phyloP scores from a whole-genome alignment of 1,284 basidiomycete species.

The Amylostereum areolatum region DNA sequence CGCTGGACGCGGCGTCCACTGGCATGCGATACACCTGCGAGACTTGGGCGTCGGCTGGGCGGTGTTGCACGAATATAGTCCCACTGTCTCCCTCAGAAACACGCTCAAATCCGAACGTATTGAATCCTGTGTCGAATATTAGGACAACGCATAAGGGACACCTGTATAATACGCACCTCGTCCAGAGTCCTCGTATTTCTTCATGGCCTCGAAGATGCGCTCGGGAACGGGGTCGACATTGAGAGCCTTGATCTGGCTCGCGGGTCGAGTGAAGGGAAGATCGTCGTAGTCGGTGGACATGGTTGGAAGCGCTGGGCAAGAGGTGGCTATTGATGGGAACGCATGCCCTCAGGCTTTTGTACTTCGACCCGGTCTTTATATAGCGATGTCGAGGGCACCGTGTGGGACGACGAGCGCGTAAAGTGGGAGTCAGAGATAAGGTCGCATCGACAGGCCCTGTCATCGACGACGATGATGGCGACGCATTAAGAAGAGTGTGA shows the following conservation, averaged over 20 bases:
- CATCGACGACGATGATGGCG: no score
- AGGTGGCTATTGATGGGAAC: no score
- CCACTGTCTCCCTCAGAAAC: slow-evolving; percentile 8
- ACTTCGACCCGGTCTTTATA: no score
- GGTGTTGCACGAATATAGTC: slow-evolving; percentile 26
- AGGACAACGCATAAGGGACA: slow-evolving; percentile 11
- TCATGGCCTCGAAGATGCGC: slow-evolving; percentile 26
- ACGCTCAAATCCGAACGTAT: slow-evolving; percentile 3
- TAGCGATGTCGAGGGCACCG: no score
- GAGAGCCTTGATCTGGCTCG: slow-evolving; percentile 29
- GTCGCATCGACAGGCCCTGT: no score
- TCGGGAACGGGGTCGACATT: slow-evolving; percentile 22
- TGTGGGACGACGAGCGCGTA: no score
- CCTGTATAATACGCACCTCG: slow-evolving; percentile 19
- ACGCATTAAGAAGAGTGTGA: no score
- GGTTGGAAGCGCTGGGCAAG: no score
- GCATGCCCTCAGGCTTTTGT: no score
- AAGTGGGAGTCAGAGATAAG: no score
- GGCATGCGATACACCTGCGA: slow-evolving; percentile 28
- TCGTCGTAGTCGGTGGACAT: neutral
- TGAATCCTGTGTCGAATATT: slow-evolving; percentile 1
- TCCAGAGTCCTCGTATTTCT: slow-evolving; percentile 28
- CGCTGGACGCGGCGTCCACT: slow-evolving; percentile 15
- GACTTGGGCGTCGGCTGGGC: slow-evolving; percentile 29
- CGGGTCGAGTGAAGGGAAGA: slow-evolving; percentile 21